Evolutionary conservation across 1,284 basidiomycete genomes (phyloP).

Genomic region (Violaceomyces palustris): DNA sequence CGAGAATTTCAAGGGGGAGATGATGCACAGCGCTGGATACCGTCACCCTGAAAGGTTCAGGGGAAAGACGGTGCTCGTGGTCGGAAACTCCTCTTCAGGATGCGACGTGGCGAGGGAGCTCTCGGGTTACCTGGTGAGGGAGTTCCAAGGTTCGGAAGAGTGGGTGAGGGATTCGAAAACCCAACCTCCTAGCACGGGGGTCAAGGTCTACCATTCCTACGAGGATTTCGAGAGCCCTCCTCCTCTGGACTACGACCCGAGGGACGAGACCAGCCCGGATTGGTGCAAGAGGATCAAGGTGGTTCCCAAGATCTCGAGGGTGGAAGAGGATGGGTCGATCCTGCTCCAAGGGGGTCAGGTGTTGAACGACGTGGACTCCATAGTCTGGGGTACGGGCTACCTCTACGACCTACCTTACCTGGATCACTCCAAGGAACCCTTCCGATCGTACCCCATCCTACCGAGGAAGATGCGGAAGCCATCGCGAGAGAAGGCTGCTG

Average conservation of each 20-base stretch:
- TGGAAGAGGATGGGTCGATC: slow-evolving; percentile 13
- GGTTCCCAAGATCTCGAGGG: slow-evolving; percentile 19
- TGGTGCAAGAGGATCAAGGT: slow-evolving; percentile 44
- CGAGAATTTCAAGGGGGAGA: slow-evolving; percentile 51
- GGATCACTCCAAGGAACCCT: slow-evolving; percentile 12
- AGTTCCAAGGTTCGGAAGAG: slow-evolving; percentile 1
- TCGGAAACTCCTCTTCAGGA: slow-evolving; percentile 58
- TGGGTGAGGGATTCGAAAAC: slow-evolving; percentile 7
- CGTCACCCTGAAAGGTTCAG: slow-evolving; percentile 48
- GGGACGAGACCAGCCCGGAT: slow-evolving; percentile 18
- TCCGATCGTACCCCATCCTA: slow-evolving; percentile 16
- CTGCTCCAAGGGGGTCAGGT: slow-evolving; percentile 11
- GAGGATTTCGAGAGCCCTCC: slow-evolving; percentile 32
- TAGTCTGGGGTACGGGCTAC: slow-evolving; percentile 51
- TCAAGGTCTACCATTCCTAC: slow-evolving; percentile 30
- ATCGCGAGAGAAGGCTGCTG: too few relatives aligned
- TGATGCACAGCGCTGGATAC: slow-evolving; percentile 57
- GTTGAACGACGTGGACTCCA: slow-evolving; percentile 30
- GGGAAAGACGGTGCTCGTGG: slow-evolving; percentile 55
- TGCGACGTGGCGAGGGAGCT: slow-evolving; percentile 59
- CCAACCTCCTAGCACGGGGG: neutral
- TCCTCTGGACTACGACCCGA: slow-evolving; percentile 44
- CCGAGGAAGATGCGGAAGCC: slow-evolving; percentile 1
- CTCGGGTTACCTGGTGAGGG: slow-evolving; percentile 29
- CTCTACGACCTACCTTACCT: slow-evolving; percentile 35